Evolutionary conservation across 345 rosid species (phyloP).

Genomic region (Syzygium grande): DNA sequence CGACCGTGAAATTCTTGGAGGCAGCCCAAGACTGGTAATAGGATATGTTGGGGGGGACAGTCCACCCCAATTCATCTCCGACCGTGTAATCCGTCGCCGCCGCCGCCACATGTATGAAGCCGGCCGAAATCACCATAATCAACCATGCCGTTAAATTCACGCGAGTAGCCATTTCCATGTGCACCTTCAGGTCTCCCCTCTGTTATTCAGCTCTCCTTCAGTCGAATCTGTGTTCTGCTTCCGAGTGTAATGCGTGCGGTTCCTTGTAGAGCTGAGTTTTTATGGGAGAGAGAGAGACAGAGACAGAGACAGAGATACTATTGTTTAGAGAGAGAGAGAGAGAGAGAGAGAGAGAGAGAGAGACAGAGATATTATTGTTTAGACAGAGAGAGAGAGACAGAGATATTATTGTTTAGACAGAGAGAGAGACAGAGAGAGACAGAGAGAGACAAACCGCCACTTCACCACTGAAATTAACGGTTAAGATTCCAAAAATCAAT

Average conservation of each 20-base stretch:
- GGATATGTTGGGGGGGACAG: constrained; percentile 3
- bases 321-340: not conserved
- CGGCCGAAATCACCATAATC: not conserved
- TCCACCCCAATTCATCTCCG: constrained; percentile 9
- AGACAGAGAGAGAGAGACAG: no score
- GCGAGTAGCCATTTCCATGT: not conserved
- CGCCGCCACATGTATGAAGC: not conserved
- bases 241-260: not conserved
- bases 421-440: no score
- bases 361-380: not conserved
- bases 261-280: not conserved
- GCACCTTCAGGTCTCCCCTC: not conserved
- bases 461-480: no score
- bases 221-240: not conserved
- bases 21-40: constrained; percentile 4
- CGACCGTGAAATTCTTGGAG: not conserved
- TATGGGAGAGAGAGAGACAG: not conserved
- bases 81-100: not conserved
- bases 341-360: no score
- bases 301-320: not conserved
- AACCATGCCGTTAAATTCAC: not conserved
- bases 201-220: not conserved
- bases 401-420: no score
- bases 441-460: no score
- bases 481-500: no score